Conservation (phyloP, 345 rosid genomes). For the Aquilaria yunnanensis region DNA sequence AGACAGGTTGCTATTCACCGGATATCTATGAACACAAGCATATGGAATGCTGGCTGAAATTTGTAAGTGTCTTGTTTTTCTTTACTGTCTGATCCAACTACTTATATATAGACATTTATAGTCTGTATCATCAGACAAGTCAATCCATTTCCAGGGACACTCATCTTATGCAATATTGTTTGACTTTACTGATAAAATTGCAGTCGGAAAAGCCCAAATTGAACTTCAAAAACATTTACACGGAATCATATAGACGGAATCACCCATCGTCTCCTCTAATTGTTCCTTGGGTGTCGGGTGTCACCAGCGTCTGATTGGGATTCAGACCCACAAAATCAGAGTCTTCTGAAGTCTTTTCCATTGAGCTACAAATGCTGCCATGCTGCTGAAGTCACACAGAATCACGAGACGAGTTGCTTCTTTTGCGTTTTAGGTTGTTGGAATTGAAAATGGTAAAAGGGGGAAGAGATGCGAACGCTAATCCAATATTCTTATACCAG, state of each 20-base stretch:
- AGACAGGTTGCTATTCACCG: conserved; percentile 80
- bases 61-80: conserved; percentile 37
- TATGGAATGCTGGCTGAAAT: conserved; percentile 96
- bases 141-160: too few species aligned
- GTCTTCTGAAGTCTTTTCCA: too few species aligned
- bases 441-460: too few species aligned
- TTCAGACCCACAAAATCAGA: too few species aligned
- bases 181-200: conserved; percentile 20
- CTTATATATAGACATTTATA: background rate
- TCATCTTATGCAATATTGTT: conserved; percentile 5
- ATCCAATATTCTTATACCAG: too few species aligned
- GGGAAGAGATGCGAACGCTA: too few species aligned
- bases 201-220: conserved; percentile 78
- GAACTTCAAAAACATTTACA: conserved; percentile 71
- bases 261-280: conserved; percentile 79
- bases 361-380: too few species aligned
- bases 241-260: conserved; percentile 64
- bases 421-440: too few species aligned
- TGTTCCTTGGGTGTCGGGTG: conserved; percentile 97
- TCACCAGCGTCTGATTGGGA: conserved; percentile 37
- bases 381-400: too few species aligned
- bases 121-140: background rate
- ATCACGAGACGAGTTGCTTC: too few species aligned
- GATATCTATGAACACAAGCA: conserved; percentile 84
- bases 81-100: background rate